Conservation (phyloP, 192 early-diverging fungal genomes). For the Podila horticola region DNA sequence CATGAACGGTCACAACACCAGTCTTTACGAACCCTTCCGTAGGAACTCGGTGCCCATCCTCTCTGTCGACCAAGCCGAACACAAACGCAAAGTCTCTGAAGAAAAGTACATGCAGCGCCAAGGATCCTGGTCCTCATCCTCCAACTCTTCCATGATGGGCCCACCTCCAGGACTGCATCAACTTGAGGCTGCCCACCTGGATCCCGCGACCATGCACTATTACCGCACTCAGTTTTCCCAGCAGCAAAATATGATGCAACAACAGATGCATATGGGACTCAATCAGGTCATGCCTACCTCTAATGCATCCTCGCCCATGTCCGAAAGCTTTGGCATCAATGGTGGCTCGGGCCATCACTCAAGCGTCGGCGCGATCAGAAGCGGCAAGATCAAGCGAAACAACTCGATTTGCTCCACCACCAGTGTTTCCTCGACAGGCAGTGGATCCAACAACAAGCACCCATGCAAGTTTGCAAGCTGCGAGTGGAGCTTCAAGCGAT, state of each 20-base stretch:
- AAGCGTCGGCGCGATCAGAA: constrained; percentile 33
- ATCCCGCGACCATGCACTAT: constrained; percentile 51
- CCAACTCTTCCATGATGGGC: constrained; percentile 8
- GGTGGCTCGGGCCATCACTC: constrained; percentile 14
- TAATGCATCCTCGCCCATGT: constrained; percentile 35
- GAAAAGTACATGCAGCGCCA: constrained; percentile 49
- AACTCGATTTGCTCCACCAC: constrained; percentile 59
- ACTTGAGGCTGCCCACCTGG: constrained; percentile 31
- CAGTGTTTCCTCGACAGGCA: constrained; percentile 45
- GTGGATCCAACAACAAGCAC: constrained; percentile 54
- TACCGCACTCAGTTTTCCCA: constrained; percentile 49
- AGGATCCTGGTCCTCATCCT: constrained; percentile 44
- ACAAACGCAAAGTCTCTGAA: constrained; percentile 46
- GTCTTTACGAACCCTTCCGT: constrained; percentile 42
- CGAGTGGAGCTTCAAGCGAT: constrained; percentile 78
- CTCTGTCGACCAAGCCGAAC: constrained; percentile 42
- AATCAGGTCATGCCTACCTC: constrained; percentile 42
- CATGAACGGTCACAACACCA: constrained; percentile 42
- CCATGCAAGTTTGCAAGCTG: constrained; percentile 64
- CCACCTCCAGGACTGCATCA: constrained; percentile 42
- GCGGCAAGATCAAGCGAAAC: constrained; percentile 48
- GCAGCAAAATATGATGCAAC: constrained; percentile 15
- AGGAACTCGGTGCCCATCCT: constrained; percentile 49
- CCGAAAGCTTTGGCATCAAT: constrained; percentile 29
- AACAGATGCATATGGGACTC: not conserved